A percentile compares a stretch with the other conserved stretches of the same genome.
Evolutionary conservation across 495 filamentous ascomycete genomes (phyloP).

Genomic region (Lasiosphaeria miniovina): DNA sequence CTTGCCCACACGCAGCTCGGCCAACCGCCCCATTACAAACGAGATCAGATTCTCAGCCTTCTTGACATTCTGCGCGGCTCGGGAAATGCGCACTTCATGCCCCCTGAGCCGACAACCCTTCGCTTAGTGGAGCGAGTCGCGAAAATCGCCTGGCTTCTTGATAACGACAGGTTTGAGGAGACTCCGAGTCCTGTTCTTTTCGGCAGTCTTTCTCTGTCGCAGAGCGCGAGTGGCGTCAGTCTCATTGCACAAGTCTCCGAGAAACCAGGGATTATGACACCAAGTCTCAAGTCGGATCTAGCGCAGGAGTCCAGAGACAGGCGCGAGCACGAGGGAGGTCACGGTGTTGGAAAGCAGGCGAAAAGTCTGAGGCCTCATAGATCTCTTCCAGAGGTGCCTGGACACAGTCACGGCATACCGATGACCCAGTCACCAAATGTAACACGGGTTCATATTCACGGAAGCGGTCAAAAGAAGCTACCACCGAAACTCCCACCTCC

Average conservation of each 20-base stretch:
- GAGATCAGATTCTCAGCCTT: constrained; percentile 74
- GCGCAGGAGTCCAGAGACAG: constrained; percentile 15
- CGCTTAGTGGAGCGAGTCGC: constrained; percentile 79
- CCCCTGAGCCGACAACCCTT: constrained; percentile 84
- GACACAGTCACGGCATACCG: constrained; percentile 47
- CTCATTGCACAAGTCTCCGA: constrained; percentile 75
- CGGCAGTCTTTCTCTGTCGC: constrained; percentile 46
- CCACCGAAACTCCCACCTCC: constrained; percentile 55
- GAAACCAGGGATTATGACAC: constrained; percentile 81
- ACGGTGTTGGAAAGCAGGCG: constrained; percentile 13
- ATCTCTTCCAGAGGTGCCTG: constrained; percentile 45
- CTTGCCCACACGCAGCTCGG: constrained; percentile 87
- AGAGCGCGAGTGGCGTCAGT: constrained; percentile 57
- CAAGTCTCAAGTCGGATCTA: constrained; percentile 57
- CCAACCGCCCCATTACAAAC: constrained; percentile 84
- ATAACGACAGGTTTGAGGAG: constrained; percentile 30
- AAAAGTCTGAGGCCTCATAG: constrained; percentile 37
- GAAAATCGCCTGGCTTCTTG: constrained; percentile 76
- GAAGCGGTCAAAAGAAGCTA: constrained; percentile 41
- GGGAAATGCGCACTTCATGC: constrained; percentile 76
- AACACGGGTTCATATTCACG: constrained; percentile 28
- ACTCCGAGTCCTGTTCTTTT: constrained; percentile 33
- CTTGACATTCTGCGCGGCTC: constrained; percentile 63
- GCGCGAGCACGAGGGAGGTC: constrained; percentile 10
- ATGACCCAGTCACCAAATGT: constrained; percentile 26